These are phyloP conservation scores for Vachellia pachyceras DNA, from an alignment of 306 rosid species.

Conservation along the genomic window DNA sequence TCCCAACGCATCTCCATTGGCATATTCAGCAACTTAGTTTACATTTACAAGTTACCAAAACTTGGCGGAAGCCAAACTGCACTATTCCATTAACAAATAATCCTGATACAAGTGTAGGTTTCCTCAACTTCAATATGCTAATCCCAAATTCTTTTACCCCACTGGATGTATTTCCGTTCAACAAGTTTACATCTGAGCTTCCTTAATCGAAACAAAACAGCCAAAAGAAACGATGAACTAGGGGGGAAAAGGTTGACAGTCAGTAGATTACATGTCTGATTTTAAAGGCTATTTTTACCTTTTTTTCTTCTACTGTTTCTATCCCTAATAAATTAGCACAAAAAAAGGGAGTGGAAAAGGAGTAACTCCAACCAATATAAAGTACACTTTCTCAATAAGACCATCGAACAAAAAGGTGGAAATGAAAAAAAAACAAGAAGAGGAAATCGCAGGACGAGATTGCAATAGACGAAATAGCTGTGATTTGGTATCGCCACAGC, in stretches of 20 bases:
- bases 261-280: background rate
- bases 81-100: background rate
- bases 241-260: background rate
- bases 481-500: slow-evolving; percentile 34
- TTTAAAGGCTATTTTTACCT: background rate
- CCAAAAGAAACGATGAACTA: background rate
- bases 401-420: background rate
- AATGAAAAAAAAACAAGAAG: no score
- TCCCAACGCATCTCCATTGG: no score
- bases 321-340: background rate
- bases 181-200: slow-evolving; percentile 3
- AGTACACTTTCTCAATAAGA: background rate
- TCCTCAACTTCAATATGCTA: background rate
- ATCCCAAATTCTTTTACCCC: no score
- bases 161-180: background rate
- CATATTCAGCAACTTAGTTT: background rate
- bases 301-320: background rate
- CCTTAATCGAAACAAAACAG: background rate
- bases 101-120: background rate
- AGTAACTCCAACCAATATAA: background rate
- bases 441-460: background rate
- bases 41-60: slow-evolving; percentile 8
- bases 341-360: background rate
- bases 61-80: slow-evolving; percentile 15
- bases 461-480: slow-evolving; percentile 36